These are phyloP conservation scores for Apophysomyces ossiformis DNA, from an alignment of 371 early-diverging fungal genomes.

Conservation along the genomic window DNA sequence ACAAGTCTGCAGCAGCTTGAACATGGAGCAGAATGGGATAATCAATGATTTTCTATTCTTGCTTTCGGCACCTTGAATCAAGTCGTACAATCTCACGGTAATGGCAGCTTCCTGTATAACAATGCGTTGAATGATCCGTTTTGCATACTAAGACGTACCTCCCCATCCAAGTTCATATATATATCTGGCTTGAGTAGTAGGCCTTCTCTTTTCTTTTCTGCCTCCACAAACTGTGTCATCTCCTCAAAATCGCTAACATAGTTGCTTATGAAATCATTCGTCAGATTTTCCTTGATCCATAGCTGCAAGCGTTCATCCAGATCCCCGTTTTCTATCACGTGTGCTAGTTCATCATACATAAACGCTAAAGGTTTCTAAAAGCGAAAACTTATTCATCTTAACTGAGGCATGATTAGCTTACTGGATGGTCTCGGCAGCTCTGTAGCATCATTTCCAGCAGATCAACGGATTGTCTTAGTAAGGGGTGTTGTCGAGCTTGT, in stretches of 20 bases:
- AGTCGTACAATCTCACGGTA: constrained; percentile 30
- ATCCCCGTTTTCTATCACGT: constrained; percentile 53
- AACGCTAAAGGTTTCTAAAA: constrained; percentile 66
- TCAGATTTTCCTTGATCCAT: constrained; percentile 76
- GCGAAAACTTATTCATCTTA: not conserved
- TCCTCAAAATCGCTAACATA: constrained; percentile 60
- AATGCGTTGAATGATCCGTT: no score
- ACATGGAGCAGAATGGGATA: constrained; percentile 67
- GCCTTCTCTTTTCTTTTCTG: constrained; percentile 5
- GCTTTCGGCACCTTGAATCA: constrained; percentile 29
- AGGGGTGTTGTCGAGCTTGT: constrained; percentile 45
- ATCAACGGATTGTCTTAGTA: constrained; percentile 45
- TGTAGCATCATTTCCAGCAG: constrained; percentile 53
- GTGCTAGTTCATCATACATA: constrained; percentile 77
- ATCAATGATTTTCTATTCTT: constrained; percentile 41
- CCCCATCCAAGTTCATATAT: constrained; percentile 57
- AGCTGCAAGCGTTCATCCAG: constrained; percentile 62
- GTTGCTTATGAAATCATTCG: constrained; percentile 63
- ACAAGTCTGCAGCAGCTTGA: constrained; percentile 76
- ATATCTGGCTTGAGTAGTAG: constrained; percentile 28
- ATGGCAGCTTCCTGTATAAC: constrained; percentile 21
- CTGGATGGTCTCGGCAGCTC: constrained; percentile 53
- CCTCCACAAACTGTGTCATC: constrained; percentile 20
- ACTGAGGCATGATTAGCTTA: constrained; percentile 21
- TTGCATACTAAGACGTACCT: constrained; percentile 27